phyloP scores from a whole-genome alignment of 2,329 filamentous ascomycete species.

The Blastomyces gilchristii region DNA sequence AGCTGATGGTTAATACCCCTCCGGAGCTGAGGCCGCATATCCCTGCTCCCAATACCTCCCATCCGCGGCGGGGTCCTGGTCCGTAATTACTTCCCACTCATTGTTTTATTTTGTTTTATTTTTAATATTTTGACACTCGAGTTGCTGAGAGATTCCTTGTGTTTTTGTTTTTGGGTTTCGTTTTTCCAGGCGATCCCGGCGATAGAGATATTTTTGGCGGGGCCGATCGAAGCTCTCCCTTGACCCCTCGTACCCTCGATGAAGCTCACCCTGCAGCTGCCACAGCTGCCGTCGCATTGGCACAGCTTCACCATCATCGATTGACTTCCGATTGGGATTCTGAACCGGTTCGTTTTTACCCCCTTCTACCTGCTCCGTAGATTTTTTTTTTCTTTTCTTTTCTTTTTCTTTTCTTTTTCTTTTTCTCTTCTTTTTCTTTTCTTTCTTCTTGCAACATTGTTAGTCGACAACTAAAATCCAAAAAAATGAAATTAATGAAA shows the following conservation, averaged over 20 bases:
- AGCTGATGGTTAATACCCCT: constrained; percentile 87
- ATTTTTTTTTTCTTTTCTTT: too few species aligned
- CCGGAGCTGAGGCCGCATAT: constrained; percentile 59
- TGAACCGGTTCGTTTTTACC: constrained; percentile 52
- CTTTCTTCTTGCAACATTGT: not conserved
- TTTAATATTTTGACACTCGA: not conserved
- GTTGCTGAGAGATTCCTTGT: constrained; percentile 3
- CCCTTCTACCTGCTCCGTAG: constrained; percentile 12
- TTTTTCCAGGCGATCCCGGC: constrained; percentile 42
- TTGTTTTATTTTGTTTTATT: not conserved
- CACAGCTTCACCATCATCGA: constrained; percentile 72
- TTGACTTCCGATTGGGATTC: constrained; percentile 67
- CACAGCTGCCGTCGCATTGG: constrained; percentile 74
- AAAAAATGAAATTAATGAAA: constrained; percentile 8
- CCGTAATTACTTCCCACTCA: not conserved
- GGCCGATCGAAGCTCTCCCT: constrained; percentile 57
- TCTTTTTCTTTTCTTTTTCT: too few species aligned
- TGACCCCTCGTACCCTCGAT: constrained; percentile 55
- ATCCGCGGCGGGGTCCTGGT: constrained; percentile 13
- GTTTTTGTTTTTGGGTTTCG: not conserved
- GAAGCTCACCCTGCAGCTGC: constrained; percentile 59
- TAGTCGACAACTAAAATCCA: too few species aligned
- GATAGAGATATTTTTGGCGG: constrained; percentile 59
- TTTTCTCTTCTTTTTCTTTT: constrained; percentile 15
- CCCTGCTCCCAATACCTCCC: constrained; percentile 26